Evolutionary conservation across 2,329 filamentous ascomycete genomes (phyloP).

Genomic region (Verticillium dahliae): DNA sequence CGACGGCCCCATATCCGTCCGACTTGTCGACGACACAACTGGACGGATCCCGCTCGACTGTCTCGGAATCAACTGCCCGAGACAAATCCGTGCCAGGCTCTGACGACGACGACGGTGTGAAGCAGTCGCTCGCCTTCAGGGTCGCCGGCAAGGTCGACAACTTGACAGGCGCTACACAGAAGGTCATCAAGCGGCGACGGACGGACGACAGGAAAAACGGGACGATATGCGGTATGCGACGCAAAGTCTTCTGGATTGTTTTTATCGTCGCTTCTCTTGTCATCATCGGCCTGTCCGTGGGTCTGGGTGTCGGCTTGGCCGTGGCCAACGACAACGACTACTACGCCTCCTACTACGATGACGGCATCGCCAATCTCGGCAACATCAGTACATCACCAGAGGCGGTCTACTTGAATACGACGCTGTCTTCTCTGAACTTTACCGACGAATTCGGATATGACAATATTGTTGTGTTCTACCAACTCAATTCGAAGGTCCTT

Average conservation of each 20-base stretch:
- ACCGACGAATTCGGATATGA: slow-evolving; percentile 8
- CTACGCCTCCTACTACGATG: not conserved
- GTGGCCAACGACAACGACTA: not conserved
- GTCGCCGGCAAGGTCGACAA: not conserved
- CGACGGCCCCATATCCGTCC: not conserved
- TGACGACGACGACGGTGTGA: not conserved
- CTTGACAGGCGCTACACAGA: not conserved
- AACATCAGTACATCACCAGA: not conserved
- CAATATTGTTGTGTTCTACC: slow-evolving; percentile 7
- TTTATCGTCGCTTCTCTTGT: slow-evolving; percentile 1
- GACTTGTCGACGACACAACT: not conserved
- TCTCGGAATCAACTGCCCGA: not conserved
- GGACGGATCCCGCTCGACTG: not conserved
- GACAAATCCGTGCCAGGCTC: not conserved
- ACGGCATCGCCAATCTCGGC: not conserved
- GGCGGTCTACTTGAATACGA: not conserved
- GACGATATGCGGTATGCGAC: slow-evolving; percentile 7
- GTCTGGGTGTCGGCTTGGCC: slow-evolving; percentile 6
- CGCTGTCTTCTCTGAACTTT: slow-evolving; percentile 8
- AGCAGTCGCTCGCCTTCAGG: not conserved
- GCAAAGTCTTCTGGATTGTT: slow-evolving; percentile 9
- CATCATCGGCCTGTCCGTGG: slow-evolving; percentile 5
- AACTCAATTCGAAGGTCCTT: slow-evolving; percentile 3
- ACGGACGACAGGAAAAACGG: not conserved
- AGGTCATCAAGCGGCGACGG: not conserved